Evolutionary conservation across 768 basidiomycete genomes (phyloP).

Genomic region (Russula virescens): DNA sequence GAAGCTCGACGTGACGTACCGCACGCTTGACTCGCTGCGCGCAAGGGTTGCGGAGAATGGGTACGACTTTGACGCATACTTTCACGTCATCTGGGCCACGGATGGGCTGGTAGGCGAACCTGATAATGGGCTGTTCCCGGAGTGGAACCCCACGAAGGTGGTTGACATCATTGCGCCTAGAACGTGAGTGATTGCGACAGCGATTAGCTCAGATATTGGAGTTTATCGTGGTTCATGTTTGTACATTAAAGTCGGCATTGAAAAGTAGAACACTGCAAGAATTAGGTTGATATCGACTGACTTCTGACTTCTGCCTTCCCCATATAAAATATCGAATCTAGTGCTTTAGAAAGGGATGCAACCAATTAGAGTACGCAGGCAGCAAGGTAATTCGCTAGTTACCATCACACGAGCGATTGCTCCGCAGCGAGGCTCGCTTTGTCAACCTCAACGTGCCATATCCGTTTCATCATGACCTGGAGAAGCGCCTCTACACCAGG

Average conservation of each 20-base stretch:
- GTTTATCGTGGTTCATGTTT: background rate
- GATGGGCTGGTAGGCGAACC: conserved; percentile 11
- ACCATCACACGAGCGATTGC: background rate
- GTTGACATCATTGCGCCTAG: conserved; percentile 8
- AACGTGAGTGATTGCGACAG: background rate
- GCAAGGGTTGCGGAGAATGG: conserved; percentile 17
- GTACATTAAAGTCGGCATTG: background rate
- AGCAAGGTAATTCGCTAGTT: background rate
- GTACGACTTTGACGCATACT: conserved; percentile 15
- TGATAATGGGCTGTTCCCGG: conserved; percentile 22
- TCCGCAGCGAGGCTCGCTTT: background rate
- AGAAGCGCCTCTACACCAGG: conserved; percentile 56
- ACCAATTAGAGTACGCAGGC: background rate
- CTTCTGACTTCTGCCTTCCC: too few relatives aligned
- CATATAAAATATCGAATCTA: background rate
- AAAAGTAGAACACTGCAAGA: background rate
- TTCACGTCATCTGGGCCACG: conserved; percentile 15
- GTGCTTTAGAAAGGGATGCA: background rate
- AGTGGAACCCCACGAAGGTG: conserved; percentile 25
- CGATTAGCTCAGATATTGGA: background rate
- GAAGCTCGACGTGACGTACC: conserved; percentile 19
- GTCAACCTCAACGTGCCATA: conserved; percentile 43
- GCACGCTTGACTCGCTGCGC: conserved; percentile 12
- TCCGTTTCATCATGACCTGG: conserved; percentile 42
- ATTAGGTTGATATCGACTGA: background rate